A percentile compares a stretch with the other conserved stretches of the same genome.
Evolutionary conservation across 208 protist species (phyloP).

Genomic region (Trichomonas gallinae): DNA sequence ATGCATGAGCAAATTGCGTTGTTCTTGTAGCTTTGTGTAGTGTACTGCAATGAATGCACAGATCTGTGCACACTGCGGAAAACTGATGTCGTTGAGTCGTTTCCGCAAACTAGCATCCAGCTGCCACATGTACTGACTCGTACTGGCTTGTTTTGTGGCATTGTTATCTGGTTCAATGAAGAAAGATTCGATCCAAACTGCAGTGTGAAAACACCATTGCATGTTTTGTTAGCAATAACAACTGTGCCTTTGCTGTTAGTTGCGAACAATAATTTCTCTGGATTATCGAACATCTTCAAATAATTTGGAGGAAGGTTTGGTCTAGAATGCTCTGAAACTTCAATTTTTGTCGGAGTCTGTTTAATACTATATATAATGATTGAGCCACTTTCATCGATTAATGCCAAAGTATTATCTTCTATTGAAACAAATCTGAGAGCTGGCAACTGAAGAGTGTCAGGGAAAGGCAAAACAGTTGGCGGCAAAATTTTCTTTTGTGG

Average conservation of each 20-base stretch:
- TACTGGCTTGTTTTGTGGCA: not conserved
- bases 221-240: not conserved
- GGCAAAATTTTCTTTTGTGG: not conserved
- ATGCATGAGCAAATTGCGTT: not conserved
- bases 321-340: not conserved
- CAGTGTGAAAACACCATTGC: not conserved
- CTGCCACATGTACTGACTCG: not conserved
- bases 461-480: not conserved
- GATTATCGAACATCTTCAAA: not conserved
- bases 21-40: not conserved
- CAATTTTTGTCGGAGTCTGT: not conserved
- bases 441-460: not conserved
- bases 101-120: not conserved
- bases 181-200: not conserved
- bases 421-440: not conserved
- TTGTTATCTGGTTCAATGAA: not conserved
- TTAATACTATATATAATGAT: not conserved
- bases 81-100: not conserved
- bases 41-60: not conserved
- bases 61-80: not conserved
- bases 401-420: not conserved
- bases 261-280: not conserved
- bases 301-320: not conserved
- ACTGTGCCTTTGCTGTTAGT: not conserved
- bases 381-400: not conserved